phyloP scores from a whole-genome alignment of 768 basidiomycete genomes.

The Chlorophyllum brunneum region DNA sequence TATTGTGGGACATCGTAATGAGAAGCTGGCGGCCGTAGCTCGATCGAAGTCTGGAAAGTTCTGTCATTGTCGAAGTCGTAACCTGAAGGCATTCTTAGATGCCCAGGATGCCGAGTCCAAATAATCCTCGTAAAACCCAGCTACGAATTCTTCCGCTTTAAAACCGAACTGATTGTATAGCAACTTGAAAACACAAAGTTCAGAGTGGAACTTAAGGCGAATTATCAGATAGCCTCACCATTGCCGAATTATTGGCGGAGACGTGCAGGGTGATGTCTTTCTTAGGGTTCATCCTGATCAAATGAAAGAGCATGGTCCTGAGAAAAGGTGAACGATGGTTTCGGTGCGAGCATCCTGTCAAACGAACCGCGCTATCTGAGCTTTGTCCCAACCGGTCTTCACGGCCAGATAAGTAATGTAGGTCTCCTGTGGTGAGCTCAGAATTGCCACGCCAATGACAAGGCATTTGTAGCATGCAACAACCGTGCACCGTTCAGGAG shows the following conservation, averaged over 20 bases:
- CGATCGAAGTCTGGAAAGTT: background rate
- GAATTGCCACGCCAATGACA: constrained; percentile 69
- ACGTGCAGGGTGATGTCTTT: constrained; percentile 83
- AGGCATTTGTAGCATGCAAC: constrained; percentile 67
- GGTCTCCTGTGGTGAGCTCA: constrained; percentile 76
- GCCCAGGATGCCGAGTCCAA: constrained; percentile 63
- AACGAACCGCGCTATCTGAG: constrained; percentile 68
- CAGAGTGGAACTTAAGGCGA: background rate
- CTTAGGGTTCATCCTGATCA: constrained; percentile 66
- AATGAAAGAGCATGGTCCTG: constrained; percentile 76
- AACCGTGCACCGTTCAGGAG: constrained; percentile 72
- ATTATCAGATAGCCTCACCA: constrained; percentile 41
- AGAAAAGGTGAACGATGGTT: constrained; percentile 9
- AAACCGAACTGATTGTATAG: constrained; percentile 84
- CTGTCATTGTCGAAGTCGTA: constrained; percentile 60
- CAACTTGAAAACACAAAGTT: constrained; percentile 33
- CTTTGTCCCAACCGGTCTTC: constrained; percentile 76
- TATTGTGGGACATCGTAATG: background rate
- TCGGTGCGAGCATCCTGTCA: constrained; percentile 3
- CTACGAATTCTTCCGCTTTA: constrained; percentile 82
- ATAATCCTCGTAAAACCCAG: constrained; percentile 79
- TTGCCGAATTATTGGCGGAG: constrained; percentile 76
- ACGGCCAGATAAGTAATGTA: constrained; percentile 84
- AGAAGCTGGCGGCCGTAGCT: background rate
- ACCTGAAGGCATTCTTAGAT: constrained; percentile 77